These are phyloP conservation scores for Cyberlindnera euphorbiae DNA, from an alignment of 805 yeast species.

Conservation along the genomic window DNA sequence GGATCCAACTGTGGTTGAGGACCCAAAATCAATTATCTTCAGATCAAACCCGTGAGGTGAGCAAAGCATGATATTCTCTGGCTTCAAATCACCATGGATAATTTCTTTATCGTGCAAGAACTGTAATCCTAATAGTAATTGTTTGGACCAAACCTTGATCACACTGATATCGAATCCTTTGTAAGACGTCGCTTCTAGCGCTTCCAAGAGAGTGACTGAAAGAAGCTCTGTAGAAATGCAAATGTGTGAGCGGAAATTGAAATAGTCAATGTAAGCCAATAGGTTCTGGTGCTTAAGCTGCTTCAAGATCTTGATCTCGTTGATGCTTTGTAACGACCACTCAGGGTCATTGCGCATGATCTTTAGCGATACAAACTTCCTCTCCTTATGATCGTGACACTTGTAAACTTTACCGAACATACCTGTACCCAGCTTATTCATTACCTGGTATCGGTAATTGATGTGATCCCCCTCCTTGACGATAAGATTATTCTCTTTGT, in stretches of 20 bases:
- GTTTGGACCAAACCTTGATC: constrained; percentile 43
- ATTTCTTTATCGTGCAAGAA: constrained; percentile 52
- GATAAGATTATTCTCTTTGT: constrained; percentile 56
- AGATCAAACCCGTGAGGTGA: constrained; percentile 41
- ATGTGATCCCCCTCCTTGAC: constrained; percentile 62
- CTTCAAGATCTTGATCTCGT: constrained; percentile 67
- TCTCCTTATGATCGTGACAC: constrained; percentile 61
- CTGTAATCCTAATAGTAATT: constrained; percentile 55
- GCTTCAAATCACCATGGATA: constrained; percentile 84
- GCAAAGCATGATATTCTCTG: constrained; percentile 69
- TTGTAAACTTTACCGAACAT: constrained; percentile 76
- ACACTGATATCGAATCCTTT: constrained; percentile 42
- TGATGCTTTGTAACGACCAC: constrained; percentile 72
- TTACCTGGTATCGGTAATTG: constrained; percentile 65
- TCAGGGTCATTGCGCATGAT: constrained; percentile 68
- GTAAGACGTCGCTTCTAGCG: constrained; percentile 45
- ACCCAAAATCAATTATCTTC: constrained; percentile 80
- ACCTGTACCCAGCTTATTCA: constrained; percentile 63
- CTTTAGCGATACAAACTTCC: constrained; percentile 63
- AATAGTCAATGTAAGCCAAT: constrained; percentile 60
- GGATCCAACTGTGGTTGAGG: constrained; percentile 55
- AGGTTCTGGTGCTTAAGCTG: constrained; percentile 29
- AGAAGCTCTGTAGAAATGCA: constrained; percentile 75
- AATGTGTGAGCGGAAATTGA: constrained; percentile 76
- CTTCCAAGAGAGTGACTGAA: constrained; percentile 61